Evolutionary conservation across 257 asterid species (phyloP).

Genomic region (Nicotiana noctiflora): DNA sequence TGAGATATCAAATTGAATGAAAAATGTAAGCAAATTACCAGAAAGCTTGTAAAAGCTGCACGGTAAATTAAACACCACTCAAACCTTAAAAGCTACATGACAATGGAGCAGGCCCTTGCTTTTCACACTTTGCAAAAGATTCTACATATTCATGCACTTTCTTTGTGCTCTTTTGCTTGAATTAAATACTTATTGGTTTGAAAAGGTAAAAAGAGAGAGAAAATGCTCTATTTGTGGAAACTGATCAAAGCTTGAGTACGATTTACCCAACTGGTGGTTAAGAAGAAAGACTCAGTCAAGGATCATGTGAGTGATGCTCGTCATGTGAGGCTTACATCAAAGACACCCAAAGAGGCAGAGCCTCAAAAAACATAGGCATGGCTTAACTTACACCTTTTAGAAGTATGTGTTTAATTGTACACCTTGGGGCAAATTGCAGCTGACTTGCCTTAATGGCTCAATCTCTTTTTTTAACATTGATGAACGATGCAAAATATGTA

Average conservation of each 20-base stretch:
- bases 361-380: not conserved
- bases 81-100: too few species aligned
- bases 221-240: not conserved
- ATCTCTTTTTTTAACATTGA: not conserved
- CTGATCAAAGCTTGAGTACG: not conserved
- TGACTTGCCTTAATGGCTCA: not conserved
- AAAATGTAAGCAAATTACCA: too few species aligned
- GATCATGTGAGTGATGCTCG: not conserved
- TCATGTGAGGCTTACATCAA: not conserved
- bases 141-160: too few species aligned
- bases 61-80: too few species aligned
- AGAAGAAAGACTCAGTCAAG: not conserved
- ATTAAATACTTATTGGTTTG: not conserved
- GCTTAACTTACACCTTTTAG: not conserved
- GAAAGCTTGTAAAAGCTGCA: too few species aligned
- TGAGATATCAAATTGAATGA: not conserved
- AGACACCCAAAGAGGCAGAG: not conserved
- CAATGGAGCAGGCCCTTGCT: too few species aligned
- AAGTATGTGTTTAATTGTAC: not conserved
- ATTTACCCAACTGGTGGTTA: not conserved
- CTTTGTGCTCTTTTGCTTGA: too few species aligned
- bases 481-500: not conserved
- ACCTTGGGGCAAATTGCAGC: not conserved
- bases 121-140: too few species aligned
- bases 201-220: not conserved